These are phyloP conservation scores for Mycena albidolilacea DNA, from an alignment of 768 basidiomycete species.

Conservation along the genomic window DNA sequence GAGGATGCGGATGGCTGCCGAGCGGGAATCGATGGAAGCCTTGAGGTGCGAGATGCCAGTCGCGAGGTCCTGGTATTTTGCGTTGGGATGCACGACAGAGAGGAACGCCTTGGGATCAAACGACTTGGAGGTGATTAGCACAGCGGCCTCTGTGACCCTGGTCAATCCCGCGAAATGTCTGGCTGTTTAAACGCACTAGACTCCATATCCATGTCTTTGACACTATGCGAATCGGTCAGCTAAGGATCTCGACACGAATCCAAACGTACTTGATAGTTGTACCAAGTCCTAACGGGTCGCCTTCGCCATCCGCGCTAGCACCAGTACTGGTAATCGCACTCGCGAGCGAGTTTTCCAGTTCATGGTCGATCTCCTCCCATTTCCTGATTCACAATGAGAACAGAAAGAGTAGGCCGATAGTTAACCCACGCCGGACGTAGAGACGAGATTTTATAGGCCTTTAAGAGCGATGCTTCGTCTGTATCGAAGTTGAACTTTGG, in stretches of 20 bases:
- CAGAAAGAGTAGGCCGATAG: background rate
- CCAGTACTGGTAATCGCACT: conserved; percentile 73
- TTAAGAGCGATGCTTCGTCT: conserved; percentile 88
- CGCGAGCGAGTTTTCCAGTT: conserved; percentile 82
- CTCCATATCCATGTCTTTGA: conserved; percentile 81
- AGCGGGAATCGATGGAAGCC: conserved; percentile 88
- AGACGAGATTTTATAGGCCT: conserved; percentile 88
- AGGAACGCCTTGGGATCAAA: conserved; percentile 97
- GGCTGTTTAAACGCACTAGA: conserved; percentile 69
- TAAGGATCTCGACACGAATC: conserved; percentile 13
- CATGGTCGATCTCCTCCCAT: conserved; percentile 94
- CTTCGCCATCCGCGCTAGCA: conserved; percentile 70
- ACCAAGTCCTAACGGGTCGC: conserved; percentile 87
- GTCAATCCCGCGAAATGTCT: background rate
- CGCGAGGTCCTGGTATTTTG: conserved; percentile 92
- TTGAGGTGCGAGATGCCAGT: conserved; percentile 82
- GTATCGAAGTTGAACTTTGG: conserved; percentile 76
- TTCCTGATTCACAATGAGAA: conserved; percentile 59
- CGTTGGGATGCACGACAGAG: conserved; percentile 92
- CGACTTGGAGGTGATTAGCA: conserved; percentile 91
- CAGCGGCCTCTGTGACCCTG: conserved; percentile 73
- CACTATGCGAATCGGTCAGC: conserved; percentile 53
- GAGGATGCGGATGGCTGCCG: conserved; percentile 93
- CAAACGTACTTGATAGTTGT: conserved; percentile 68
- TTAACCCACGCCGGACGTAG: conserved; percentile 75